A percentile compares a stretch with the other conserved stretches of the same genome.
These are phyloP conservation scores for Boletus patriciae DNA, from an alignment of 768 basidiomycete species.

Conservation along the genomic window DNA sequence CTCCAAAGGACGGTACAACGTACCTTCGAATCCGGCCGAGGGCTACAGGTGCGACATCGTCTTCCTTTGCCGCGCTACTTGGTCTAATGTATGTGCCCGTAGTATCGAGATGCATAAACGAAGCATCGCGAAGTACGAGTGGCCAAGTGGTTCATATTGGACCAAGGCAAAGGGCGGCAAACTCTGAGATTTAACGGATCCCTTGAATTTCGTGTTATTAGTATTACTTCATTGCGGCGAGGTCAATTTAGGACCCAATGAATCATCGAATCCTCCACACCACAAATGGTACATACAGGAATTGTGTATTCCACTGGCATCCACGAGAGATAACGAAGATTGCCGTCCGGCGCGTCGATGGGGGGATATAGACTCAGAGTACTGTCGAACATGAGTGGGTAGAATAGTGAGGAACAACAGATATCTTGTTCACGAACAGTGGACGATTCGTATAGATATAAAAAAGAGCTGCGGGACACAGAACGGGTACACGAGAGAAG, in stretches of 20 bases:
- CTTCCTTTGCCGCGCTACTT: not conserved
- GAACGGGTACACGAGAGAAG: slow-evolving; percentile 22
- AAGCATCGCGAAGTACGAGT: slow-evolving; percentile 82
- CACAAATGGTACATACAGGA: not conserved
- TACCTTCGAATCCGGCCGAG: slow-evolving; percentile 70
- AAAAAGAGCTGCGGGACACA: slow-evolving; percentile 9
- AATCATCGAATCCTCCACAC: not conserved
- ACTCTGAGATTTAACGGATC: not conserved
- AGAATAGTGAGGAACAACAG: slow-evolving; percentile 5
- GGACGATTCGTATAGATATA: slow-evolving; percentile 27
- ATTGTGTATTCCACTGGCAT: not conserved
- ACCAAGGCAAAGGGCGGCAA: slow-evolving; percentile 7
- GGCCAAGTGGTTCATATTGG: slow-evolving; percentile 65
- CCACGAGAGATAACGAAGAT: not conserved
- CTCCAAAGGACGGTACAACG: slow-evolving; percentile 79
- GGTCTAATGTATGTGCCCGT: not conserved
- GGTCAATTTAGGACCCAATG: not conserved
- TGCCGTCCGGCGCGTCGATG: not conserved
- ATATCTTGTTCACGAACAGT: slow-evolving; percentile 5
- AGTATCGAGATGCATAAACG: slow-evolving; percentile 87
- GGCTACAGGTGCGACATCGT: slow-evolving; percentile 52
- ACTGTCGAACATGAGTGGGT: slow-evolving; percentile 5
- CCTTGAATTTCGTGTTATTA: not conserved
- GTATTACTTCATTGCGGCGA: not conserved
- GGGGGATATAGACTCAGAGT: not conserved